Percentiles rank a stretch among this genome's conserved stretches.
phyloP scores from a whole-genome alignment of 2,329 filamentous ascomycete species.

The Calonectria pauciramosa region DNA sequence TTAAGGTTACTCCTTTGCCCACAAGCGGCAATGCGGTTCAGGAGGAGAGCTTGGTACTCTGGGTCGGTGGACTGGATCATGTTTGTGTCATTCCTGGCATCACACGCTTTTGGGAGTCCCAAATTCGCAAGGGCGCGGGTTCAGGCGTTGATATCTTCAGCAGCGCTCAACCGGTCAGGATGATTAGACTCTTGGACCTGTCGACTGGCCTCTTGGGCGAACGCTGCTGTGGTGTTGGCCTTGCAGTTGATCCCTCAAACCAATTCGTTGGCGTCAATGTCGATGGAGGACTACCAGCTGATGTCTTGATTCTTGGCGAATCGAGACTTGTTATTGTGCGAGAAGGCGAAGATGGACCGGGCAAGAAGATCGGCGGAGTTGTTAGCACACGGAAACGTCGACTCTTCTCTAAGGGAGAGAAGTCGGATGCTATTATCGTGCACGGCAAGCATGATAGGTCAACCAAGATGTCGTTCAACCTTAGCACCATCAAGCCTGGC shows the following conservation, averaged over 20 bases:
- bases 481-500: slow-evolving; percentile 60
- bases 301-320: slow-evolving; percentile 69
- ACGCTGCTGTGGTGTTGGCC: slow-evolving; percentile 65
- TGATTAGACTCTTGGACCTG: slow-evolving; percentile 68
- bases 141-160: slow-evolving; percentile 69
- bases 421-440: slow-evolving; percentile 68
- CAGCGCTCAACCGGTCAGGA: slow-evolving; percentile 66
- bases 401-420: slow-evolving; percentile 55
- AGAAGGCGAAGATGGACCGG: slow-evolving; percentile 64
- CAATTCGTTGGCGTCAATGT: slow-evolving; percentile 35
- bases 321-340: slow-evolving; percentile 68
- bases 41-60: slow-evolving; percentile 69
- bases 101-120: slow-evolving; percentile 71
- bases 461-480: slow-evolving; percentile 62
- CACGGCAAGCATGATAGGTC: slow-evolving; percentile 59
- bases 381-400: slow-evolving; percentile 51
- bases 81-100: slow-evolving; percentile 70
- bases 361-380: slow-evolving; percentile 58
- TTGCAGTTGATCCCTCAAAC: slow-evolving; percentile 55
- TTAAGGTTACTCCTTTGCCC: slow-evolving; percentile 63
- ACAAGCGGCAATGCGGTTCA: slow-evolving; percentile 57
- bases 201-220: slow-evolving; percentile 69
- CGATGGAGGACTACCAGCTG: slow-evolving; percentile 63
- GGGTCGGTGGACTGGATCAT: slow-evolving; percentile 69
- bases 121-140: slow-evolving; percentile 65